These are phyloP conservation scores for Ceratocystis diversiconidia DNA, from an alignment of 2,329 filamentous ascomycete species.

Conservation along the genomic window DNA sequence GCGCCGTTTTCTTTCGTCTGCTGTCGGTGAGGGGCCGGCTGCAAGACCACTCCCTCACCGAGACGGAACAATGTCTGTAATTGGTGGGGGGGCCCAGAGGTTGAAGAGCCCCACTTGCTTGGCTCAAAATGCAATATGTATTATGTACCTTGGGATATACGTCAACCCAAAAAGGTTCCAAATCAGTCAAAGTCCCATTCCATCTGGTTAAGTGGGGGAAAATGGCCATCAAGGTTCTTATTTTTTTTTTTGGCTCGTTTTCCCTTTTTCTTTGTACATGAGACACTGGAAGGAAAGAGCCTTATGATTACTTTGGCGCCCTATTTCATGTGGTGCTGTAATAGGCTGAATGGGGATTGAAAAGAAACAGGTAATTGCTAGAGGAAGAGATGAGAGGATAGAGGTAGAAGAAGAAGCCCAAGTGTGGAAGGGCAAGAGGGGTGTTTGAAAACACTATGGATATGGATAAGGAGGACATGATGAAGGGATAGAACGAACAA, in stretches of 20 bases:
- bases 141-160: not conserved
- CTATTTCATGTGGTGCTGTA: not conserved
- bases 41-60: not conserved
- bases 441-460: not conserved
- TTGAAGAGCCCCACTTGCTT: constrained; percentile 9
- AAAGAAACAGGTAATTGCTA: not conserved
- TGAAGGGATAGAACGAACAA: not conserved
- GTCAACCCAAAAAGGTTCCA: constrained; percentile 5
- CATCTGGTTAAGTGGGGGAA: constrained; percentile 3
- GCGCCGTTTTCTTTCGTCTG: not conserved
- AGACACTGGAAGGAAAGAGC: constrained; percentile 1
- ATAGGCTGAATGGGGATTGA: not conserved
- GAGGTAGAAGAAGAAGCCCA: not conserved
- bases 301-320: not conserved
- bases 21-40: not conserved
- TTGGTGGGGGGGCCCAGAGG: not conserved
- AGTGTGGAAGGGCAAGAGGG: not conserved
- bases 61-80: not conserved
- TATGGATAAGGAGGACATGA: not conserved
- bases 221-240: constrained; percentile 17
- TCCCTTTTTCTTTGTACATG: not conserved
- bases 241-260: not conserved
- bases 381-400: not conserved
- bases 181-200: constrained; percentile 12
- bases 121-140: not conserved